These are phyloP conservation scores for Aureobasidium subglaciale DNA, from an alignment of 2,329 filamentous ascomycete species.

Conservation along the genomic window DNA sequence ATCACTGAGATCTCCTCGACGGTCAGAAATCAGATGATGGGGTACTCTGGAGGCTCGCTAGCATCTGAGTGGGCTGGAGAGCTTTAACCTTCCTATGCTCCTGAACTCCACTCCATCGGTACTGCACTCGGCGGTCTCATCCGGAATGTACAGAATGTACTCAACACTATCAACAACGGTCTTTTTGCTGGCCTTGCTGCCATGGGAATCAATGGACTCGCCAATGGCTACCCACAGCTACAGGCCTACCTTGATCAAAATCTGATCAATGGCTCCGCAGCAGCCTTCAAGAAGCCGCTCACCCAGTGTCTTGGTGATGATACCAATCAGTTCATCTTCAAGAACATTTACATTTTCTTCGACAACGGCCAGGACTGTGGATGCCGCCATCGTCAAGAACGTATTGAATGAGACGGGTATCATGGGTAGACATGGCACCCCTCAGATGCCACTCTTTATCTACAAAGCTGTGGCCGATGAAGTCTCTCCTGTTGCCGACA, in stretches of 20 bases:
- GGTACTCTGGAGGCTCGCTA: slow-evolving; percentile 23
- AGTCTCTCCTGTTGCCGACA: slow-evolving; percentile 24
- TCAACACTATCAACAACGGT: slow-evolving; percentile 22
- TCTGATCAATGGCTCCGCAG: slow-evolving; percentile 6
- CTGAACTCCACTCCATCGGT: slow-evolving; percentile 25
- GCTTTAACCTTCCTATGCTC: slow-evolving; percentile 23
- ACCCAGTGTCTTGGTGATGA: slow-evolving; percentile 6
- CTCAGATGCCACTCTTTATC: slow-evolving; percentile 24
- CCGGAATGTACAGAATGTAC: slow-evolving; percentile 24
- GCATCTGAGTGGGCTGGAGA: slow-evolving; percentile 24
- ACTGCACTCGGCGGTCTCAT: slow-evolving; percentile 27
- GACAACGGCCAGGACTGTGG: slow-evolving; percentile 11
- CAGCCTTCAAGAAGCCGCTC: slow-evolving; percentile 15
- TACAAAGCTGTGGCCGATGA: slow-evolving; percentile 30
- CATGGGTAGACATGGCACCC: slow-evolving; percentile 17
- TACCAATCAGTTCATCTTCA: slow-evolving; percentile 10
- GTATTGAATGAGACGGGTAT: neutral
- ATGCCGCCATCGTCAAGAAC: neutral
- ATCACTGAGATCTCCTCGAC: neutral
- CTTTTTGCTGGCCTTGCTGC: slow-evolving; percentile 23
- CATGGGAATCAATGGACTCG: slow-evolving; percentile 21
- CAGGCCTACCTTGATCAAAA: slow-evolving; percentile 15
- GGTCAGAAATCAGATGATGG: slow-evolving; percentile 19
- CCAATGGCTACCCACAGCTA: slow-evolving; percentile 22
- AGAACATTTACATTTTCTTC: slow-evolving; percentile 20